Base-by-base conservation (phyloP, 1,139 yeast genomes). In the Blastobotrys elegans region DNA sequence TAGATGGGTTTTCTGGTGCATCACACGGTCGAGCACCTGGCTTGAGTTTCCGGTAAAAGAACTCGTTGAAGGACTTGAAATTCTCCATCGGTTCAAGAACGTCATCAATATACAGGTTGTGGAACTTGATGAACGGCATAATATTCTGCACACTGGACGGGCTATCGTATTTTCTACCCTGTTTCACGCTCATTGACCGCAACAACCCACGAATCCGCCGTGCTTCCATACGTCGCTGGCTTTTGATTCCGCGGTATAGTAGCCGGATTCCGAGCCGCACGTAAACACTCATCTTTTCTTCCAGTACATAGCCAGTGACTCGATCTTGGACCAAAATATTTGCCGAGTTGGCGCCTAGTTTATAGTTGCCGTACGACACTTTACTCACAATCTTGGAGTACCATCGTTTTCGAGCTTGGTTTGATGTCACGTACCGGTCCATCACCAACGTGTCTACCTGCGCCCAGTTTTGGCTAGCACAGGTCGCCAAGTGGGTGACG, bases 311-410 rank as follows among this genome's bases (percentile, higher is more conserved):
- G 0, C 98, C 98, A 0, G 96, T 84, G 35, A 76, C 73, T 54
- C 98, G 73, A 65, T 92, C 97, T 64, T 92, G 97, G 2, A 92
- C 97, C 46, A 92, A 71, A 36, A 92, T 92, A 61, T 90, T 90
- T 13, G 97, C 98, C 41, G 94, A 87, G 61, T 90, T 87, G 33
- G 89, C 84, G 1, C 98, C 98, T 27, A 90, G 68, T 43, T 82
- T 80, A 63, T 89, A 85, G 56, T 84, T 84, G 0, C 98, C 98
- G 62, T 88, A 89, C 0, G 95, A 86, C 41, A 92, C 70, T 61
- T 88, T 90, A 48, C 89, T 84, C 51, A 89, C 71, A 2, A 85
- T 77, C 59, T 85, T 88, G 4, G 90, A 76, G 57, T 85, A 87
- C 97, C 97, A 89, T 53, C 92, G 78, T 56, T 86, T 82, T 2